Percentiles rank a stretch among this genome's conserved stretches.
phyloP scores from a whole-genome alignment of 169 alveolate genomes.

The Cryptosporidium felis region DNA sequence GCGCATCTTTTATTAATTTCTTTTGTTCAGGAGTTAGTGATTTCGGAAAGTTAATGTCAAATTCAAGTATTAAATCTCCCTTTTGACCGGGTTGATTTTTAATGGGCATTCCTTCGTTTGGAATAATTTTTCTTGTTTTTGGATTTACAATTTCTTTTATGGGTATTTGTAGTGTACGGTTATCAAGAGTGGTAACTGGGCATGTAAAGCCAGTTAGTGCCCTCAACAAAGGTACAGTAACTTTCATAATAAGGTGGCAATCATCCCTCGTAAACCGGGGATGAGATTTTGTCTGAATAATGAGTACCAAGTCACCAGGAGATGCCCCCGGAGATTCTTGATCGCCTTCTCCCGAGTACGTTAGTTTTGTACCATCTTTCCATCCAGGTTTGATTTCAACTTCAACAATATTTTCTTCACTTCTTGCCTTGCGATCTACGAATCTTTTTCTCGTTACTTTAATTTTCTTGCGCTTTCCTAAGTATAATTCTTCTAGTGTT shows the following conservation, averaged over 20 bases:
- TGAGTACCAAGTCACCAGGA: slow-evolving; percentile 85
- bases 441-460: slow-evolving; percentile 85
- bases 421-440: slow-evolving; percentile 77
- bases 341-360: slow-evolving; percentile 87
- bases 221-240: slow-evolving; percentile 84
- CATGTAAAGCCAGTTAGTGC: slow-evolving; percentile 87
- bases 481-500: slow-evolving; percentile 80
- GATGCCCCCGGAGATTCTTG: slow-evolving; percentile 82
- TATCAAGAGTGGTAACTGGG: slow-evolving; percentile 83
- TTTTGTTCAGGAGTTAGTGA: slow-evolving; percentile 82
- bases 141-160: slow-evolving; percentile 84
- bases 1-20: slow-evolving; percentile 75
- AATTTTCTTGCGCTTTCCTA: slow-evolving; percentile 83
- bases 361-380: slow-evolving; percentile 87
- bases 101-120: slow-evolving; percentile 85
- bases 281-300: slow-evolving; percentile 81
- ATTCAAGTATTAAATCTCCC: slow-evolving; percentile 84
- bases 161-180: slow-evolving; percentile 81
- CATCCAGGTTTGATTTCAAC: slow-evolving; percentile 87
- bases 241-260: slow-evolving; percentile 82
- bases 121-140: slow-evolving; percentile 79
- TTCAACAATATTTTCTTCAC: slow-evolving; percentile 84
- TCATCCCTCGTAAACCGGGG: slow-evolving; percentile 81
- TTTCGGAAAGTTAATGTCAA: slow-evolving; percentile 84
- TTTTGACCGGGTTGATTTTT: slow-evolving; percentile 79